These are phyloP conservation scores for Arthrocladium fulminans DNA, from an alignment of 2,329 filamentous ascomycete genomes.

Conservation along the genomic window DNA sequence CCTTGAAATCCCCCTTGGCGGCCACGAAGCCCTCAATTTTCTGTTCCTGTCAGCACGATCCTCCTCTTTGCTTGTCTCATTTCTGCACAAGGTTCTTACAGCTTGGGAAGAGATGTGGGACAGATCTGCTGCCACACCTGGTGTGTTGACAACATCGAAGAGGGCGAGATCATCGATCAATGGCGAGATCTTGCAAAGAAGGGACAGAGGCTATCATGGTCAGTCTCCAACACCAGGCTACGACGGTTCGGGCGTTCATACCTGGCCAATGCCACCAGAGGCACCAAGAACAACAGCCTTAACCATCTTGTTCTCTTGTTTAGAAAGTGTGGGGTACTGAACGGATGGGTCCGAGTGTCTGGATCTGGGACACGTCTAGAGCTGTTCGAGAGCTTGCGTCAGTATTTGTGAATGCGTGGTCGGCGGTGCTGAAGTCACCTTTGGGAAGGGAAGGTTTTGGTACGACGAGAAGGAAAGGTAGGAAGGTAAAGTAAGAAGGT, in stretches of 20 bases:
- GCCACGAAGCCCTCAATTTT: conserved; percentile 84
- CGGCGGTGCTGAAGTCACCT: not conserved
- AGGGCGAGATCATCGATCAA: conserved; percentile 86
- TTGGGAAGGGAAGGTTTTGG: not conserved
- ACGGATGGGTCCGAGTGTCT: not conserved
- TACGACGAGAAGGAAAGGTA: not conserved
- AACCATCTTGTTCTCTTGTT: conserved; percentile 34
- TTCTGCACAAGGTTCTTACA: conserved; percentile 34
- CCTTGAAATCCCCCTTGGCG: conserved; percentile 33
- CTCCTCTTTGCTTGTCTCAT: not conserved
- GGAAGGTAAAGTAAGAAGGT: not conserved
- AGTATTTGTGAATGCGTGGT: not conserved
- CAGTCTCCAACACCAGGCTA: conserved; percentile 8
- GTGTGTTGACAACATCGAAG: conserved; percentile 99
- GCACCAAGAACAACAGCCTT: conserved; percentile 75
- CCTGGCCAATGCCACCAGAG: conserved; percentile 97
- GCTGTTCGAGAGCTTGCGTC: not conserved
- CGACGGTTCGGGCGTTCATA: conserved; percentile 34
- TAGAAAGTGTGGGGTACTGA: not conserved
- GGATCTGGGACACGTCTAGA: not conserved
- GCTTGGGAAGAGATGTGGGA: conserved; percentile 93
- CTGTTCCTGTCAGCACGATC: conserved; percentile 40
- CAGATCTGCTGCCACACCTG: conserved; percentile 89
- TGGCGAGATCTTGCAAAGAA: conserved; percentile 85
- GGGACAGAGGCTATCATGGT: conserved; percentile 69